phyloP scores from a whole-genome alignment of 495 filamentous ascomycete species.

The Aspergillus wentii region DNA sequence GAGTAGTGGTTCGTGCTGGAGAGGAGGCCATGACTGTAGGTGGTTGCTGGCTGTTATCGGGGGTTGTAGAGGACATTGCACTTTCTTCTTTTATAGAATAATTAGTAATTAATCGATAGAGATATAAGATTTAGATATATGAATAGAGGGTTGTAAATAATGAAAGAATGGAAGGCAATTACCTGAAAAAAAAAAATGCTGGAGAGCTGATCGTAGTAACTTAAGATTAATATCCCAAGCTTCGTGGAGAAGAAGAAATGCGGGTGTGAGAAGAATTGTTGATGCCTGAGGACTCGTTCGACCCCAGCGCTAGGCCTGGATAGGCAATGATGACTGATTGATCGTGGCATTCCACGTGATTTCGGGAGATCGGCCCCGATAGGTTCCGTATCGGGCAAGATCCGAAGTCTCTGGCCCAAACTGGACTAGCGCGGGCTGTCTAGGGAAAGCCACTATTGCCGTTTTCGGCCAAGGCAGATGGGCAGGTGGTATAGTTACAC shows the following conservation, averaged over 20 bases:
- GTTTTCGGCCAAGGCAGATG: no score
- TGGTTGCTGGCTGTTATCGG: constrained; percentile 1
- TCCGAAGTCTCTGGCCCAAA: no score
- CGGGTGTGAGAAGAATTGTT: neutral
- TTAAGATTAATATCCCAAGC: neutral
- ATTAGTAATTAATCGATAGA: neutral
- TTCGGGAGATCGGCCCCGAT: constrained; percentile 4
- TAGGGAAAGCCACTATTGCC: no score
- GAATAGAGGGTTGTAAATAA: no score
- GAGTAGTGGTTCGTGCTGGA: constrained; percentile 30
- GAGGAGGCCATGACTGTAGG: constrained; percentile 28
- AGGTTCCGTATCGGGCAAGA: neutral
- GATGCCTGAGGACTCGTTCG: neutral
- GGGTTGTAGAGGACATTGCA: neutral
- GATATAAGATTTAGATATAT: neutral
- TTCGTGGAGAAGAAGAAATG: neutral
- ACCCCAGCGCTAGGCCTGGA: neutral
- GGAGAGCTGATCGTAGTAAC: no score
- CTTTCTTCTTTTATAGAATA: neutral
- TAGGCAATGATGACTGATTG: neutral
- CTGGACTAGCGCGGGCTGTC: no score
- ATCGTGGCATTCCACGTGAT: constrained; percentile 5
- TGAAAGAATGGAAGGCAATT: no score
- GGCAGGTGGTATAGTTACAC: no score
- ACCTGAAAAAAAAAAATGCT: no score